Evolutionary conservation across 1,284 basidiomycete species (phyloP), one percentile per base, ranked within the genome.

Genomic region (Sporisorium scitamineum): DNA sequence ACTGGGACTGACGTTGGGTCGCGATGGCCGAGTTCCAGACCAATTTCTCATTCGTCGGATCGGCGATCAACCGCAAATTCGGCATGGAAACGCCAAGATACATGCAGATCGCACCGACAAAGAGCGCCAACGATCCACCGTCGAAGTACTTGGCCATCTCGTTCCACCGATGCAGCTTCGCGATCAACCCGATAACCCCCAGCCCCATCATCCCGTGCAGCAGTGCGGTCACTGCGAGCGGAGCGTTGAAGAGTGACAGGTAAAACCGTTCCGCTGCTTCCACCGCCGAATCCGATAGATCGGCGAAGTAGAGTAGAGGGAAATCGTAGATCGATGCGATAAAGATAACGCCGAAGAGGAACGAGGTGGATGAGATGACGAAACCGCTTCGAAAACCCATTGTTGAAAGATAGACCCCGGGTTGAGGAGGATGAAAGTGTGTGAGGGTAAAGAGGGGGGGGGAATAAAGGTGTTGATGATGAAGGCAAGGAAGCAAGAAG

Each of bases 341-440:
- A 50, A 84, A 85, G 42, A 84, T 62, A n/a, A 84, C 69, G 11
- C 81, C 81, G 37, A 75, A 84, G 14, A 83, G 73, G 70, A 85
- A 85, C 18, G 77, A 62, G 14, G 82, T 76, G 54, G 80, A 80
- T n/a, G 61, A 73, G 34, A 85, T 69, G 34, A 85, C 77, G 42
- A 79, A 80, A 29, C 83, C 84, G 54, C 81, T 83, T 22, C 84
- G 81, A 64, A 85, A 85, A 32, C 84, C 84, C 84, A 85, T 85
- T 32, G n/a, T 59, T 74, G 79, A 69, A 34, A 27, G 20, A 31
- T 3, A 39, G n/a, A 18, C 16, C 16, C 37, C 8, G 37, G 37
- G 2, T 14, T 18, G 37, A 34, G 34, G 34, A 4, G 37, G 14
- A 11, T n/a, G 37, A 8, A 10, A 5, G 1, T 18, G 10, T 18